Conservation (phyloP, 2,329 filamentous ascomycete species). For the Rosellinia necatrix region DNA sequence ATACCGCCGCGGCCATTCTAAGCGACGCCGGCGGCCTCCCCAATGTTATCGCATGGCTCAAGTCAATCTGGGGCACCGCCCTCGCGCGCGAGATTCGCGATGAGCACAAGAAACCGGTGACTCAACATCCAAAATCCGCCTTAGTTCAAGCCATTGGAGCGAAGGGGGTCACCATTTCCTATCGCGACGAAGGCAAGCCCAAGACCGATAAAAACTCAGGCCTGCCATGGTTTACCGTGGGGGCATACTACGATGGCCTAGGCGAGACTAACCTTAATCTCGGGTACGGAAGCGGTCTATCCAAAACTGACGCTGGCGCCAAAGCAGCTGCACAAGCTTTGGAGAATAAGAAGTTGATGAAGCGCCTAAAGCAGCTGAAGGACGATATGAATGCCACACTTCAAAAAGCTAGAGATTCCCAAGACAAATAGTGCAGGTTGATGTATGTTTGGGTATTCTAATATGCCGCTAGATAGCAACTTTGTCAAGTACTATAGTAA, state of each 20-base stretch:
- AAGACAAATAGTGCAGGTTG: background rate
- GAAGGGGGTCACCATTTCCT: conserved; percentile 63
- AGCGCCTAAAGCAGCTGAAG: conserved; percentile 54
- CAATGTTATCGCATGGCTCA: conserved; percentile 72
- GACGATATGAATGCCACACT: conserved; percentile 43
- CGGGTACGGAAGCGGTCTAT: conserved; percentile 65
- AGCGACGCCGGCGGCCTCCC: conserved; percentile 68
- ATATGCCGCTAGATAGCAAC: too few relatives aligned
- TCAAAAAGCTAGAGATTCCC: background rate
- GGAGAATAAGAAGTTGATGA: conserved; percentile 67
- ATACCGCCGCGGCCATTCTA: conserved; percentile 77
- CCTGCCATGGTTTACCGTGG: conserved; percentile 65
- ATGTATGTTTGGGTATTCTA: background rate
- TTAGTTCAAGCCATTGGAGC: conserved; percentile 58
- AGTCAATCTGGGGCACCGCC: conserved; percentile 71
- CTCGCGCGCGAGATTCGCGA: conserved; percentile 59
- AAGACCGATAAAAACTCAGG: conserved; percentile 59
- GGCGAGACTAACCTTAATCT: conserved; percentile 67
- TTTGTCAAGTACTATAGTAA: too few relatives aligned
- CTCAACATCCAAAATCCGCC: conserved; percentile 53
- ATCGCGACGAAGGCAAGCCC: conserved; percentile 60
- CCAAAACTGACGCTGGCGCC: conserved; percentile 71
- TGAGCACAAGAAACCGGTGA: conserved; percentile 37
- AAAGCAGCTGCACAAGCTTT: conserved; percentile 69
- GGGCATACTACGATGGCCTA: conserved; percentile 69